Evolutionary conservation across 352 stramenopile species (phyloP).

Genomic region (Globisporangium okanoganense): DNA sequence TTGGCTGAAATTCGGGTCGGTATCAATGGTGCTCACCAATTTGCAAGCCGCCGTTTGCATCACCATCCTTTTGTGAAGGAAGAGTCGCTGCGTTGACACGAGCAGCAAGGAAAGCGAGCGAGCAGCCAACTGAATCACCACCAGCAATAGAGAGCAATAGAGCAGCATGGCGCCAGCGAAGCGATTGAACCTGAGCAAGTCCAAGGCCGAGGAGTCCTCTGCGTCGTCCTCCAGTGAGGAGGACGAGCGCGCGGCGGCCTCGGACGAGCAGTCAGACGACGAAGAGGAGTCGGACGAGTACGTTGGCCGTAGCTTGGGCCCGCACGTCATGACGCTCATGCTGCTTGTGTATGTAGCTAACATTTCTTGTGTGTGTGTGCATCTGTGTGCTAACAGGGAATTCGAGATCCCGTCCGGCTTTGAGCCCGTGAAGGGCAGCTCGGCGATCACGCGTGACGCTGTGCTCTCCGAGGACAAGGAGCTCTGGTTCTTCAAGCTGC

Average conservation of each 20-base stretch:
- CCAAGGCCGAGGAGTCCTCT: conserved; percentile 33
- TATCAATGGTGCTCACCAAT: conserved; percentile 15
- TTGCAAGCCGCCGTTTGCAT: no score
- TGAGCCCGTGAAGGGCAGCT: conserved; percentile 56
- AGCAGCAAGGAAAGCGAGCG: background rate
- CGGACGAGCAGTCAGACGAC: conserved; percentile 29
- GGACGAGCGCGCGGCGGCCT: conserved; percentile 17
- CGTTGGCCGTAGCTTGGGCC: conserved; percentile 7
- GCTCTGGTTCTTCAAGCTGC: conserved; percentile 86
- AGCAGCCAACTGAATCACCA: background rate
- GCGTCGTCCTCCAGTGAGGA: conserved; percentile 36
- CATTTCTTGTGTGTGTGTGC: background rate
- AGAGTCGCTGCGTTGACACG: conserved; percentile 4
- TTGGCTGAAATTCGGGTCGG: conserved; percentile 4
- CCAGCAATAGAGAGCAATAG: background rate
- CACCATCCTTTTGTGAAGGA: no score
- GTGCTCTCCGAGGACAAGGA: conserved; percentile 72
- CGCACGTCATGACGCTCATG: background rate
- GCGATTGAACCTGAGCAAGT: conserved; percentile 61
- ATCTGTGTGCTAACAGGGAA: conserved; percentile 35
- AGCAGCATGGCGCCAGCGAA: conserved; percentile 47
- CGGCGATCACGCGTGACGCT: conserved; percentile 49
- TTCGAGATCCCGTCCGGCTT: conserved; percentile 80
- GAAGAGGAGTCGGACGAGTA: conserved; percentile 58
- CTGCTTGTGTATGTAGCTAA: background rate